A percentile compares a stretch with the other conserved stretches of the same genome.
Conservation (phyloP, 257 asterid species). For the Apocynum venetum region DNA sequence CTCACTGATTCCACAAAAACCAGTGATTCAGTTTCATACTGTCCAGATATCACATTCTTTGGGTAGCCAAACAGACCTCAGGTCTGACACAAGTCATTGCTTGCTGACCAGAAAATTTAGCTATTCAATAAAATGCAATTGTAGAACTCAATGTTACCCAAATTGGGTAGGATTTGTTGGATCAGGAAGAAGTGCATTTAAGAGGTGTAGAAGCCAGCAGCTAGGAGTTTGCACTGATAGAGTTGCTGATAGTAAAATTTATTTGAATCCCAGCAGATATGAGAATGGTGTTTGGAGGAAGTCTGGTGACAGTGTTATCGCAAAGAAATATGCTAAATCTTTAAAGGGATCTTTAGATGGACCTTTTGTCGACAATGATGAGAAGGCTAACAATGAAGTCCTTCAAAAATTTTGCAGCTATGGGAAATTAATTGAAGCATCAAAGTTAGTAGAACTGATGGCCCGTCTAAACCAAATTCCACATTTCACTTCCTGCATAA, state of each 20-base stretch:
- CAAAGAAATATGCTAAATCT: constrained; percentile 30
- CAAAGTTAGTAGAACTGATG: constrained; percentile 63
- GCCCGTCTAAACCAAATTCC: constrained; percentile 83
- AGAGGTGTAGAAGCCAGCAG: constrained; percentile 36
- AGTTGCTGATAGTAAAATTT: constrained; percentile 27
- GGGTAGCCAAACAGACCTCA: constrained; percentile 31
- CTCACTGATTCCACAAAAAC: constrained; percentile 35
- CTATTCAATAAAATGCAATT: constrained; percentile 19
- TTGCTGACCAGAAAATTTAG: constrained; percentile 23
- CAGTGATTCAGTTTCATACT: constrained; percentile 34
- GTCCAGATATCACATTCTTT: constrained; percentile 26
- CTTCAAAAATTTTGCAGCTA: constrained; percentile 56
- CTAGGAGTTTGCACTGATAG: constrained; percentile 36
- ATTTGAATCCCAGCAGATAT: constrained; percentile 24
- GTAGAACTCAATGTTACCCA: constrained; percentile 18
- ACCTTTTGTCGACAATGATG: constrained; percentile 54
- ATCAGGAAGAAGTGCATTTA: constrained; percentile 25
- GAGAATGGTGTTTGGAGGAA: constrained; percentile 21
- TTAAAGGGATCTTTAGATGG: constrained; percentile 32
- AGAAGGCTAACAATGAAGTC: constrained; percentile 59
- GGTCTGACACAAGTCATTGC: constrained; percentile 16
- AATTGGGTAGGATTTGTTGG: constrained; percentile 25
- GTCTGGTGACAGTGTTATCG: constrained; percentile 20
- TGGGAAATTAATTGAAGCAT: constrained; percentile 61
- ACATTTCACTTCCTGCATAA: constrained; percentile 56